Evolutionary conservation across 805 yeast genomes (phyloP), one percentile per base, ranked within the genome.

Genomic region (Myxozyma udenii): DNA sequence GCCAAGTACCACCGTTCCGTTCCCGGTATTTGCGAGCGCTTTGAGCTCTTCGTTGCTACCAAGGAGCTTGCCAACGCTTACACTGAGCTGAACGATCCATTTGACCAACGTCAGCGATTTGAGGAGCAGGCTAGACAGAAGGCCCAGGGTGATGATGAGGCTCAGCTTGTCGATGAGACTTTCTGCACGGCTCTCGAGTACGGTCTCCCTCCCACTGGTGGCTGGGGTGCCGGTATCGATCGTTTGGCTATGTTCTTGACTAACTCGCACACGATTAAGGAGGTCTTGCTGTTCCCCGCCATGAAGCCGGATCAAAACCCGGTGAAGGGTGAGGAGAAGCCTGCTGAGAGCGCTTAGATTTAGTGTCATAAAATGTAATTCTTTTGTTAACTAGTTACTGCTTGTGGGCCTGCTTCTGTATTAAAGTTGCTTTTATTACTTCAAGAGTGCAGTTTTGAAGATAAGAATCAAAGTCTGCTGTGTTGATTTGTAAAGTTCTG

Each of bases 151-250:
- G 98, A 91, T 69, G 98, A 91, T 68, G 98, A 93, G 77, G 98
- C 96, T 57, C 98, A 91, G 78, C 69, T 89, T 72, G 79, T 93
- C 60, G 98, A 91, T 71, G 98, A 91, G 77, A 85, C 87, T 60
- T 91, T 91, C 90, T 85, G 95, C 78, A 87, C 90, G 66, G 97
- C 98, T 62, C 80, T 91, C 67, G 98, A 91, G 77, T 91, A 88
- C 72, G 98, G 98, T 74, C 80, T 91, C 67, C 98, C 98, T 55
- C 98, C 98, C 66, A 93, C 98, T 64, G 98, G 95, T 72, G 98
- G 98, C 64, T 91, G 98, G 98, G 98, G 98, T 65, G 85, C 95
- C 75, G 98, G 98, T 80, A 90, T 91, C 63, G 98, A 91, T 75
- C 85, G 98, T 78, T 71, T 91, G 68, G 89, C 96, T 68, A 91